Evolutionary conservation across 768 basidiomycete genomes (phyloP), one percentile per base, ranked within the genome.

Genomic region (Tubosaeta brunneosetosa): DNA sequence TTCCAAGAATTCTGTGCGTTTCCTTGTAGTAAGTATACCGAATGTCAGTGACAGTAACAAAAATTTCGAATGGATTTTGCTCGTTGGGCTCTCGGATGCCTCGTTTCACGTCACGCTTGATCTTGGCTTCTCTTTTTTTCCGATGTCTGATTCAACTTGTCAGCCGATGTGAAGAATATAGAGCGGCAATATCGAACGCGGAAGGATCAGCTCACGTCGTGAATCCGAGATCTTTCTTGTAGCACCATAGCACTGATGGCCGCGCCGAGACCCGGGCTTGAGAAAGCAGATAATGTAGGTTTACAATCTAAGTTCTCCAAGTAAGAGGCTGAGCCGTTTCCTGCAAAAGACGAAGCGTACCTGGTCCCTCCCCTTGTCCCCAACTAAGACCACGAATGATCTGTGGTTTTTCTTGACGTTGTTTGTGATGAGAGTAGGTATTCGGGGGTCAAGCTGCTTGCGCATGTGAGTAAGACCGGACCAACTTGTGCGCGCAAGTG

Each of bases 1-100:
- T 90, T 60, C 95, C 97, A 33, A 99, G 82, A 57, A 97, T 92
- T 72, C 95, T 97, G 45, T 94, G 84, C 1, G 94, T 93, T 62
- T 97, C 95, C 67, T 97, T 97, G 76, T 97, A 98, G 74, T 97
- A 94, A 84, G 91, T 93, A 75, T 99, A 99, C 51, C 95, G 86
- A 53, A 99, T 97, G 68, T 99, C 95, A 4, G 95, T 98, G n/a
- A 97, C 94, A 0, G 91, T 90, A 12, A 98, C 86, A 66, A 99
- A 99, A 40, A 98, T 91, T 73, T 99, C 97, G 68, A 99, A 98
- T 1, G 97, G 95, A 68, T 91, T 85, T 67, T 97, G 91, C 53
- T 99, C 94, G 65, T 97, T 94, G 2, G 88, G 83, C 63, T 99
- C 95, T 25, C 97, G 81, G 32, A 93, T 82, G 6, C 95, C 95